A percentile compares a stretch with the other conserved stretches of the same genome.
Evolutionary conservation across 495 filamentous ascomycete genomes (phyloP).

Genomic region (Penicillium cataractarum): DNA sequence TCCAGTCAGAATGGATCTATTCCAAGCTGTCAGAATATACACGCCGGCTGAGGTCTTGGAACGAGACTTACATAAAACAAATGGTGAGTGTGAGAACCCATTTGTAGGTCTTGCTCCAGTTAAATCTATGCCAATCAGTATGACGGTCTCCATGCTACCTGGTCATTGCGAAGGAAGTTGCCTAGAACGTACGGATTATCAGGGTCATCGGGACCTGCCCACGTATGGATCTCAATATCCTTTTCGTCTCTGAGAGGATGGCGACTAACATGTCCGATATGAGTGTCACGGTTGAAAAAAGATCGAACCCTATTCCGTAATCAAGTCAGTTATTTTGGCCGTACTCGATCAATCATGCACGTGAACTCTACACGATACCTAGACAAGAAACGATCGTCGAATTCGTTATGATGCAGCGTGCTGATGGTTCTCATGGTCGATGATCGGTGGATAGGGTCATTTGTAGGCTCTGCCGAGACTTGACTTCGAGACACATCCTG

Average conservation of each 20-base stretch:
- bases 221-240: slow-evolving; percentile 38
- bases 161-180: too few species aligned
- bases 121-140: slow-evolving; percentile 13
- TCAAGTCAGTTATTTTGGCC: not conserved
- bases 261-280: slow-evolving; percentile 29
- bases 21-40: not conserved
- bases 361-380: not conserved
- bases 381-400: slow-evolving; percentile 4
- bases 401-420: slow-evolving; percentile 11
- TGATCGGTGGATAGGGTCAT: slow-evolving; percentile 4
- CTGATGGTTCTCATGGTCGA: slow-evolving; percentile 1
- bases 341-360: not conserved
- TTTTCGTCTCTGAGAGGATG: slow-evolving; percentile 24
- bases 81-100: slow-evolving; percentile 46
- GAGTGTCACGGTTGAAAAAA: slow-evolving; percentile 3
- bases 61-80: slow-evolving; percentile 40
- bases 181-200: slow-evolving; percentile 29
- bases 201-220: slow-evolving; percentile 38
- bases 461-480: not conserved
- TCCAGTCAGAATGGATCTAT: slow-evolving; percentile 46
- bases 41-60: not conserved
- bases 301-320: not conserved
- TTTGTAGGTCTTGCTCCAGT: slow-evolving; percentile 34
- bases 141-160: too few species aligned
- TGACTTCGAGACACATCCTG: not conserved